Base-by-base conservation (phyloP, 2,329 filamentous ascomycete genomes). In the Claviceps quebecensis region DNA sequence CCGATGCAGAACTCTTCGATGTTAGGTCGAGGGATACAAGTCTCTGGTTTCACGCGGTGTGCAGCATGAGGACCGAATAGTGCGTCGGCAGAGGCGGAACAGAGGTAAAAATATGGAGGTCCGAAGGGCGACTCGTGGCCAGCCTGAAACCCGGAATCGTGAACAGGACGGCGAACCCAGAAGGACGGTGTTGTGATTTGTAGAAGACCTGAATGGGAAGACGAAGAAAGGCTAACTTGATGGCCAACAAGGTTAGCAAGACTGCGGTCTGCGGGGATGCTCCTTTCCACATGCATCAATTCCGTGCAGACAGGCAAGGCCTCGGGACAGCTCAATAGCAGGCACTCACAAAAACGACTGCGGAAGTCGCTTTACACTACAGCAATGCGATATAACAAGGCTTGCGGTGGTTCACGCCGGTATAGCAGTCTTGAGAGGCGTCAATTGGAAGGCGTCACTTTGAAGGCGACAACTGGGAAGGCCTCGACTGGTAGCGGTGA, bases 1-100 rank as follows among this genome's bases (percentile, higher is more conserved):
- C 55, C 49, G 49, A 53, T 38, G 53, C 53, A 40, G 53, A 48
- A 56, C 51, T 49, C 45, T 54, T 59, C 51, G 55, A 7, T 38
- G 5, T 47, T 48, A 5, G 36, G 22, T 51, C 50, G 52, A 40
- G 50, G 48, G 37, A 19, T 29, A 29, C 52, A 55, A 57, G 50
- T 47, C 53, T 50, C 52, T 29, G 54, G 54, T 54, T 49, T 39
- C 54, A 52, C 53, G 39, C 53, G 52, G 43, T 43, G 40, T 23
- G 47, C 45, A 47, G 44, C 43, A 48, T 52, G 36, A 40, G 43
- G 22, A 23, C 22, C n/a, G 8, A 29, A 16, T 19, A 41, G n/a
- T 4, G 11, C 47, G 34, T 13, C 22, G 37, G 23, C 26, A n/a
- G n/a, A 37, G 23, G 29, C 7, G 22, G n/a, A 36, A 16, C 16